Base-by-base conservation (phyloP, 1,139 yeast species). In the Suhomyces wounanorum region DNA sequence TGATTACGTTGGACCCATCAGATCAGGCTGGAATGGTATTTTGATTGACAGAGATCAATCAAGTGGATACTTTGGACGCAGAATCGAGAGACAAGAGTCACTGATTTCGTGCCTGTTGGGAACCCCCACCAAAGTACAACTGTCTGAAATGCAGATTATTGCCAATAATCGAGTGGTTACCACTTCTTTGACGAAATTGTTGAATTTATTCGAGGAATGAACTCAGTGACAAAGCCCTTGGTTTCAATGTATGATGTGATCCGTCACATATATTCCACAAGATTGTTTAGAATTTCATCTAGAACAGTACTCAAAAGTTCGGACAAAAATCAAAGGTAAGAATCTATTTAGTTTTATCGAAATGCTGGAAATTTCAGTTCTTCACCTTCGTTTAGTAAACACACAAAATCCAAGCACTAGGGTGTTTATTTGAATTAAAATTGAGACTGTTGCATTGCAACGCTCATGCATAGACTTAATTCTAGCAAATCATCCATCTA, bases 21-120 rank as follows among this genome's bases (percentile, higher is more conserved):
- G 67, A 28, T 75, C 86, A 1, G 91, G 90, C 0, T 81, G 89
- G 83, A 82, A 81, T 54, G 83, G 86, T 3, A 68, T 85, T 0
- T 67, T 81, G 31, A 54, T 84, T 10, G 86, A 83, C 59, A 68
- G 87, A 57, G 52, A 59, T 1, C 55, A 60, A 17, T 43, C 48
- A 2, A 67, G 70, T 39, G 62, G 59, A 23, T 67, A 67, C 52
- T 62, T 67, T 49, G 51, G 51, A 40, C 45, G 52, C 37, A 47
- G 37, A 40, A 14, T 53, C 41, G 46, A 51, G 37, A 43, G 50
- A 44, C 39, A 38, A 30, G 50, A 52, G 21, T 35, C 43, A 21
- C 47, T 40, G 40, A 43, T 44, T 33, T 48, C 47, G 33, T 50
- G 51, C 41, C 48, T 45, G 48, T 16, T 44, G 21, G 49, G 44